Evolutionary conservation across 78 protist genomes (phyloP).

Genomic region (Dictyostelium intermedium): DNA sequence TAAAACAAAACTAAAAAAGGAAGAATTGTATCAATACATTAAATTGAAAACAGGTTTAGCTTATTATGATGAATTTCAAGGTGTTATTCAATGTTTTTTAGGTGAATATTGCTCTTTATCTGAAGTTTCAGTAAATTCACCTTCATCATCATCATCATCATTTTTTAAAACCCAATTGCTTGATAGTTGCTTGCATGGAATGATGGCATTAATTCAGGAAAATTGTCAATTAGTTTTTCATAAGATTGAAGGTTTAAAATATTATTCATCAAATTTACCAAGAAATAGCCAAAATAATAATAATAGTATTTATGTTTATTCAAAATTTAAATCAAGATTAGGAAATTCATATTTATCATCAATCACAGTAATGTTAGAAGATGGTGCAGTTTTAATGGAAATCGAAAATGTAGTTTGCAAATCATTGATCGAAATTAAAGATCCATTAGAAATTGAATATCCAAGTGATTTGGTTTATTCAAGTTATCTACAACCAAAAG

Average conservation of each 20-base stretch:
- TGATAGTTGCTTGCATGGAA: conserved; percentile 18
- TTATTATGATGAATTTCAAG: not conserved
- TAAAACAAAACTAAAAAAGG: not conserved
- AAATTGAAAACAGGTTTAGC: not conserved
- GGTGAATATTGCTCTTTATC: conserved; percentile 4
- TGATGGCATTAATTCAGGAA: not conserved
- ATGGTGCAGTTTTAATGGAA: not conserved
- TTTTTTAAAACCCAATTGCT: not conserved
- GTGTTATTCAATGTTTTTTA: not conserved
- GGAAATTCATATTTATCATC: not conserved
- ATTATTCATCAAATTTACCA: not conserved
- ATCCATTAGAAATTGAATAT: not conserved
- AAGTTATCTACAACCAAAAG: not conserved
- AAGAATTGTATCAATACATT: not conserved
- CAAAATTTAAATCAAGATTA: not conserved
- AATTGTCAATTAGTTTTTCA: conserved; percentile 30
- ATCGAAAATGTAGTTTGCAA: not conserved
- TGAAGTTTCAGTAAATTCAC: too few relatives aligned
- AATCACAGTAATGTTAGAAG: not conserved
- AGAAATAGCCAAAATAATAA: too few relatives aligned
- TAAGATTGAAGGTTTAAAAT: not conserved
- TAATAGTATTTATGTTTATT: not conserved
- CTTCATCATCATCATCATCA: not conserved
- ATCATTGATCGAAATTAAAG: not conserved
- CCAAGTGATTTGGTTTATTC: not conserved